A percentile compares a stretch with the other conserved stretches of the same genome.
phyloP scores from a whole-genome alignment of 2,329 filamentous ascomycete species.

The Phialophora tarda region DNA sequence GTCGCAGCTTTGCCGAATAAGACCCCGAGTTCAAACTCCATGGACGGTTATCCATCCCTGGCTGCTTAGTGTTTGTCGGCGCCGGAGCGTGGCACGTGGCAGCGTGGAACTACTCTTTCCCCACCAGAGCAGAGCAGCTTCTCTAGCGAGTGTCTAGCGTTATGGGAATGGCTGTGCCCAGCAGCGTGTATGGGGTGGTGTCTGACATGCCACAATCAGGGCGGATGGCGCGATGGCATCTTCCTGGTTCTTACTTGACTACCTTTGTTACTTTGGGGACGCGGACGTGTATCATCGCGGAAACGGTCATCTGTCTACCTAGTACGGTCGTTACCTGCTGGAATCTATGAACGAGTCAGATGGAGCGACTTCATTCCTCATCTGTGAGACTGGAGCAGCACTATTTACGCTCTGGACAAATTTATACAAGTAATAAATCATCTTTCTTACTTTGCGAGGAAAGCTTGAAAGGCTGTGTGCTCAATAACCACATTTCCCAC shows the following conservation, averaged over 20 bases:
- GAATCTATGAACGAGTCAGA: constrained; percentile 2
- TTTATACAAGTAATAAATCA: neutral
- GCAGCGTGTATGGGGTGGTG: too few species aligned
- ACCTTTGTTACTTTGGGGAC: neutral
- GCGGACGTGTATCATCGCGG: neutral
- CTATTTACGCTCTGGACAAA: too few species aligned
- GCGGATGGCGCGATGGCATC: neutral
- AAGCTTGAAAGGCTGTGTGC: constrained; percentile 92
- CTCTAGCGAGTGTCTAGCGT: constrained; percentile 5
- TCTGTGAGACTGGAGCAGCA: neutral
- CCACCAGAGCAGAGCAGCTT: neutral
- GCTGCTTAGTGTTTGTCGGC: neutral
- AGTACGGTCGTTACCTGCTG: constrained; percentile 7
- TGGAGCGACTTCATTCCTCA: constrained; percentile 5
- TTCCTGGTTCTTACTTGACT: neutral
- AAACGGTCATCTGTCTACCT: constrained; percentile 11
- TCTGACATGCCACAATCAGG: neutral
- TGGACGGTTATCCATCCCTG: too few species aligned
- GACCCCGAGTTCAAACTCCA: too few species aligned
- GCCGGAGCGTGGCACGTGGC: constrained; percentile 2
- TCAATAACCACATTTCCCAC: constrained; percentile 93
- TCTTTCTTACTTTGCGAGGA: constrained; percentile 74
- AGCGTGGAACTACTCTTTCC: constrained; percentile 15
- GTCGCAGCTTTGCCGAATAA: too few species aligned
- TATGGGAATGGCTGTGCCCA: too few species aligned